phyloP scores from a whole-genome alignment of 2,329 filamentous ascomycete species.

The Harringtonia lauricola region DNA sequence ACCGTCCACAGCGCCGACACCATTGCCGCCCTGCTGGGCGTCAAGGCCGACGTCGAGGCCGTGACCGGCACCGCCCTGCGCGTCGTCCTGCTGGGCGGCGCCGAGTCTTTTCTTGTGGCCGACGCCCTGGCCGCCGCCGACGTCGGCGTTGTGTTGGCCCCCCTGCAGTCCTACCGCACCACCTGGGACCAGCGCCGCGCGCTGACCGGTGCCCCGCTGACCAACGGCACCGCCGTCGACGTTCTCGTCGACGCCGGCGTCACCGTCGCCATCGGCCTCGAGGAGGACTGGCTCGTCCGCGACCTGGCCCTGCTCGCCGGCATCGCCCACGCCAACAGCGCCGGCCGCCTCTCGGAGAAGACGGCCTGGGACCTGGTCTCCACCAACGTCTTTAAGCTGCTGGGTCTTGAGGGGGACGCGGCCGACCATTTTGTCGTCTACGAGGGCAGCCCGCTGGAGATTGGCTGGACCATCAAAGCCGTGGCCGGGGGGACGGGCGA shows the following conservation, averaged over 20 bases:
- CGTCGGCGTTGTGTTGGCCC: slow-evolving; percentile 49
- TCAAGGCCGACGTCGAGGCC: slow-evolving; percentile 46
- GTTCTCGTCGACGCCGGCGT: slow-evolving; percentile 48
- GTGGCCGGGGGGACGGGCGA: slow-evolving; percentile 32
- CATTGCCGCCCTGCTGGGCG: slow-evolving; percentile 45
- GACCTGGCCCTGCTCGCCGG: slow-evolving; percentile 50
- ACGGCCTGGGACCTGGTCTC: slow-evolving; percentile 47
- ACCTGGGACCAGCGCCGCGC: slow-evolving; percentile 52
- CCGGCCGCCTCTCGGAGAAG: slow-evolving; percentile 39
- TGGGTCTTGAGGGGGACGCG: slow-evolving; percentile 30
- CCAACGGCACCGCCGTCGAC: slow-evolving; percentile 52
- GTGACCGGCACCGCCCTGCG: slow-evolving; percentile 25
- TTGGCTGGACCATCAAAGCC: slow-evolving; percentile 43
- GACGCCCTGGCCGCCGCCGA: slow-evolving; percentile 42
- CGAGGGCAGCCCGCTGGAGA: slow-evolving; percentile 52
- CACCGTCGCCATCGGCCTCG: slow-evolving; percentile 42
- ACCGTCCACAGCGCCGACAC: slow-evolving; percentile 52
- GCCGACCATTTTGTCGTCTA: slow-evolving; percentile 47
- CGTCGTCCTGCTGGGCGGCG: slow-evolving; percentile 50
- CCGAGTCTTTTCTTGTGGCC: slow-evolving; percentile 51
- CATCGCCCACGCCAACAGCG: slow-evolving; percentile 45
- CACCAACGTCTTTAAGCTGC: slow-evolving; percentile 43
- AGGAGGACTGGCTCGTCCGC: slow-evolving; percentile 51
- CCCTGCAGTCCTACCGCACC: slow-evolving; percentile 41
- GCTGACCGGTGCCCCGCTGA: slow-evolving; percentile 52